These are phyloP conservation scores for Diospyros kaki DNA, from an alignment of 148 eudicot species.

Conservation along the genomic window DNA sequence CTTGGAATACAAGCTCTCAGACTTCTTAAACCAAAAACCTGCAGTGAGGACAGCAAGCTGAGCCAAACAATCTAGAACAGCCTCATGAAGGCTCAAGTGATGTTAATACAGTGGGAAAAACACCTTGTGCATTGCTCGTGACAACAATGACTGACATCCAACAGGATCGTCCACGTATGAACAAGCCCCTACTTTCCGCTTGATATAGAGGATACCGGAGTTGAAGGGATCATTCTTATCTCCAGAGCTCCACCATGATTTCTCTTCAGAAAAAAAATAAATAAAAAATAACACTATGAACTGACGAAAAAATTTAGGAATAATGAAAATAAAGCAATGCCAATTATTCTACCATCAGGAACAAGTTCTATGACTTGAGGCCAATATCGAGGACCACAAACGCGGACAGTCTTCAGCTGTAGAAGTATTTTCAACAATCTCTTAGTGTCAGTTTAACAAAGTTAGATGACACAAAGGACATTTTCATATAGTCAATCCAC, in stretches of 20 bases:
- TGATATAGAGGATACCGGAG: conserved; percentile 83
- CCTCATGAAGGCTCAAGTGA: conserved; percentile 2
- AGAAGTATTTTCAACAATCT: conserved; percentile 22
- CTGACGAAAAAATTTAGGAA: neutral
- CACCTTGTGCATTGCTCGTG: conserved; percentile 98
- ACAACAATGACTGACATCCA: conserved; percentile 85
- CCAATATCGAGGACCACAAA: conserved; percentile 99
- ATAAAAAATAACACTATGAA: neutral
- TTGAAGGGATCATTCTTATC: conserved; percentile 79
- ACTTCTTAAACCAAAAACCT: conserved; percentile 84
- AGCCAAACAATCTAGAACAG: neutral
- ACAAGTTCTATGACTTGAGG: conserved; percentile 83
- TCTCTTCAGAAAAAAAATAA: conserved; percentile 42
- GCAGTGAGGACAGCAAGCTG: conserved; percentile 13
- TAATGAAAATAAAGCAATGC: neutral
- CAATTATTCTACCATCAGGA: conserved; percentile 66
- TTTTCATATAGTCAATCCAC: neutral
- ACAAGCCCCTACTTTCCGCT: conserved; percentile 94
- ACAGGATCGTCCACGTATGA: conserved; percentile 96
- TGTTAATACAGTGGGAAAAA: conserved; percentile 1
- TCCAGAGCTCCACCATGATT: conserved; percentile 87
- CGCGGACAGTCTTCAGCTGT: conserved; percentile 82
- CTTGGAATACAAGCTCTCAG: conserved; percentile 33
- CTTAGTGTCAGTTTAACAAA: neutral
- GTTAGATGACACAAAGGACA: neutral